Conservation (phyloP, 2,329 filamentous ascomycete genomes). For the Rhynchosporium graminicola region DNA sequence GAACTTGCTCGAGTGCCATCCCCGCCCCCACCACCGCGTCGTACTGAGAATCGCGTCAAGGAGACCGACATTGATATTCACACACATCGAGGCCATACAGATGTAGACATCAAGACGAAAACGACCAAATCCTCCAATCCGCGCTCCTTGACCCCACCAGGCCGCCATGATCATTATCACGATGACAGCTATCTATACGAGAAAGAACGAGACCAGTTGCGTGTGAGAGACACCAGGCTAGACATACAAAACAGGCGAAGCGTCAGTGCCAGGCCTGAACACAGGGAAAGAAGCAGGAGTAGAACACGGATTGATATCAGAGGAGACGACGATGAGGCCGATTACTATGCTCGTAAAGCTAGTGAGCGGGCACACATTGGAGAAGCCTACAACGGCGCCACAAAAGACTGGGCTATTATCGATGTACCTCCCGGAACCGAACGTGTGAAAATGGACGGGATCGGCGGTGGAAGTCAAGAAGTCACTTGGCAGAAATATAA, state of each 20-base stretch:
- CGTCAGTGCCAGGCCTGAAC: conserved; percentile 34
- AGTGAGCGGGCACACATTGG: conserved; percentile 68
- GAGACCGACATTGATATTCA: conserved; percentile 65
- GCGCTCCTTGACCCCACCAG: conserved; percentile 28
- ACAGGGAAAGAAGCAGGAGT: conserved; percentile 20
- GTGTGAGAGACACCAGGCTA: conserved; percentile 42
- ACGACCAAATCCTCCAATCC: conserved; percentile 19
- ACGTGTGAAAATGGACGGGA: conserved; percentile 78
- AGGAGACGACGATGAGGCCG: conserved; percentile 51
- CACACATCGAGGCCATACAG: conserved; percentile 54
- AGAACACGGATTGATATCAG: conserved; percentile 33
- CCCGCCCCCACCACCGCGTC: conserved; percentile 39
- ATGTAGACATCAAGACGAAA: conserved; percentile 53
- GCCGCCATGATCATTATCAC: conserved; percentile 46
- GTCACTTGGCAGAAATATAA: conserved; percentile 79
- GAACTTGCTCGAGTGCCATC: conserved; percentile 33
- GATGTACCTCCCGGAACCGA: conserved; percentile 84
- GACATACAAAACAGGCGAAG: conserved; percentile 35
- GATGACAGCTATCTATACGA: conserved; percentile 71
- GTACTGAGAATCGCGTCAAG: conserved; percentile 29
- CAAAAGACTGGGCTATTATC: conserved; percentile 77
- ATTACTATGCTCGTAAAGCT: conserved; percentile 67
- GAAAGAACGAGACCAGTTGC: conserved; percentile 39
- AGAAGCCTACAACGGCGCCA: conserved; percentile 73
- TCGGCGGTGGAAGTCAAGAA: conserved; percentile 73